phyloP scores from a whole-genome alignment of 2,329 filamentous ascomycete genomes.

The Cercospora berteroae region DNA sequence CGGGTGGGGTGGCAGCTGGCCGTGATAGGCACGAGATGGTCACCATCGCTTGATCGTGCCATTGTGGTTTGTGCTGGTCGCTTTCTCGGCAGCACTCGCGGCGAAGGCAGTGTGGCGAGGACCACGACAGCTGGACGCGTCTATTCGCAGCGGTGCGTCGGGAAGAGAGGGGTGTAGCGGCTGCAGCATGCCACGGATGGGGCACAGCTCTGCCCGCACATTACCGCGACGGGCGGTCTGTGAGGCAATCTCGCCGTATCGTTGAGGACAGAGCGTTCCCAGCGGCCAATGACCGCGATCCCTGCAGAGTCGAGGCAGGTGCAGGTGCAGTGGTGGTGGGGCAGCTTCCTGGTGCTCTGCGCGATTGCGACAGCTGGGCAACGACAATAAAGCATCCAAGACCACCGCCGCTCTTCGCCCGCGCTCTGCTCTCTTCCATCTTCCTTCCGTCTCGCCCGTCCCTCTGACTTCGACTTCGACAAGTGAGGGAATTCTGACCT shows the following conservation, averaged over 20 bases:
- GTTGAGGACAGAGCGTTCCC: constrained; percentile 5
- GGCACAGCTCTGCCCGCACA: background rate
- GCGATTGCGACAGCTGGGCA: background rate
- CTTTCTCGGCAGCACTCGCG: background rate
- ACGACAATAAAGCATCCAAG: background rate
- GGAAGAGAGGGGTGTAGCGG: background rate
- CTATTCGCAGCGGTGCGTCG: background rate
- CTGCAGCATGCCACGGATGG: background rate
- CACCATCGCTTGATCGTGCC: background rate
- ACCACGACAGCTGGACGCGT: background rate
- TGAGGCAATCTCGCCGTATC: background rate
- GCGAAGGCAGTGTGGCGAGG: background rate
- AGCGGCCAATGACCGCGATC: constrained; percentile 3
- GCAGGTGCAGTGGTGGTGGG: constrained; percentile 1
- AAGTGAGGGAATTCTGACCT: constrained; percentile 3
- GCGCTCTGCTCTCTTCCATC: background rate
- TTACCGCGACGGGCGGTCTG: background rate
- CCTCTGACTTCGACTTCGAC: background rate
- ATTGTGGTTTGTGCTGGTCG: background rate
- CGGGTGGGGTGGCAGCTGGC: background rate
- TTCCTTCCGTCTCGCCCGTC: background rate
- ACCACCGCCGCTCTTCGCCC: background rate
- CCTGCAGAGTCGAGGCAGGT: constrained; percentile 5
- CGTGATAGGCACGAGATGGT: constrained; percentile 1
- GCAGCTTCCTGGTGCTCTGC: constrained; percentile 1